Conservation (phyloP, 257 asterid species). For the Penstemon newberryi region DNA sequence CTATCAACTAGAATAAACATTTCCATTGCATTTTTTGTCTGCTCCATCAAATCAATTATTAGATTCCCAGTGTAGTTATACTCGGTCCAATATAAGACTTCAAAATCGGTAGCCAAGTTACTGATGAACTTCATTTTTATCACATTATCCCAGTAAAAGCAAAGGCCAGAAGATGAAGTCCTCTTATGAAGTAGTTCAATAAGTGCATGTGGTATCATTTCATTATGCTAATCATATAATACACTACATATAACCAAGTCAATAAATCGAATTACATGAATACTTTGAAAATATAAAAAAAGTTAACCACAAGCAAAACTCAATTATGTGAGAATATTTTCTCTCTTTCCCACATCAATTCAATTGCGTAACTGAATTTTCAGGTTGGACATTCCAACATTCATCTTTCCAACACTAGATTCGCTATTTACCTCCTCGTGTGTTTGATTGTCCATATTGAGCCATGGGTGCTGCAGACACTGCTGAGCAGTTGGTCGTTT, state of each 20-base stretch:
- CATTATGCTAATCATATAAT: constrained; percentile 37
- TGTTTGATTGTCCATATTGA: constrained; percentile 35
- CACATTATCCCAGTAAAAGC: background rate
- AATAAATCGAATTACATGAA: constrained; percentile 41
- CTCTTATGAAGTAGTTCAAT: constrained; percentile 4
- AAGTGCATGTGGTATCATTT: constrained; percentile 37
- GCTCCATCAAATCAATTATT: too few species aligned
- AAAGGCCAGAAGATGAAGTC: background rate
- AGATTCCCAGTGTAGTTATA: too few species aligned
- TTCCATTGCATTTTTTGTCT: too few species aligned
- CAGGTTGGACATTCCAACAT: constrained; percentile 54
- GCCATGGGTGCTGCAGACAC: constrained; percentile 92
- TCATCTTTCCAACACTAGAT: constrained; percentile 50
- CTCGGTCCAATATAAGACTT: background rate
- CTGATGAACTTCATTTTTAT: background rate
- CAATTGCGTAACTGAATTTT: constrained; percentile 59
- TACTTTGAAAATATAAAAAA: constrained; percentile 32
- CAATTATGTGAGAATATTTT: constrained; percentile 32
- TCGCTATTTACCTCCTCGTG: constrained; percentile 44
- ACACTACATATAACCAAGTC: constrained; percentile 40
- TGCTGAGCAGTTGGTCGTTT: constrained; percentile 90
- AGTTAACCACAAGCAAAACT: constrained; percentile 40
- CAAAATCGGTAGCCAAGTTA: background rate
- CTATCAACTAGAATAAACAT: too few species aligned
- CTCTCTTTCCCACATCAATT: constrained; percentile 27